phyloP scores from a whole-genome alignment of 208 protist genomes.

The Crithidia thermophila region DNA sequence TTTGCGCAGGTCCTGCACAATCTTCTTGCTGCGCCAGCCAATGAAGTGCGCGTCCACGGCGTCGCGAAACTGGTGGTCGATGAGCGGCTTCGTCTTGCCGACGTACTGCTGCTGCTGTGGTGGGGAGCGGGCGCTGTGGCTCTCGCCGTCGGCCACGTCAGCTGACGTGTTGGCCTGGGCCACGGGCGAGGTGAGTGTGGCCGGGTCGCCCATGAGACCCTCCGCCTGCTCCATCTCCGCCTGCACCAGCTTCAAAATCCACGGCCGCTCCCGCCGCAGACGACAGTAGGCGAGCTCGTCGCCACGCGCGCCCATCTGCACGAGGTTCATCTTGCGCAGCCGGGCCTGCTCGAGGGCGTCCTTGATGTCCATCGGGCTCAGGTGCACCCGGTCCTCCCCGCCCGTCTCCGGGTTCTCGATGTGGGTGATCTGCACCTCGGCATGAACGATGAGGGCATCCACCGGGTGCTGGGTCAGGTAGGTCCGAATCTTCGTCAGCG shows the following conservation, averaged over 20 bases:
- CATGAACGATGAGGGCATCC: slow-evolving; percentile 68
- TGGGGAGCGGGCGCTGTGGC: background rate
- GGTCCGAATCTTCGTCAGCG: slow-evolving; percentile 49
- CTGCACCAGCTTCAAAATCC: slow-evolving; percentile 62
- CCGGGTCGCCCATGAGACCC: slow-evolving; percentile 21
- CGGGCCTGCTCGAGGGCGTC: slow-evolving; percentile 77
- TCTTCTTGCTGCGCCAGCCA: slow-evolving; percentile 90
- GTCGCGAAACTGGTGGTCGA: slow-evolving; percentile 87
- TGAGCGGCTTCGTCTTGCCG: slow-evolving; percentile 41
- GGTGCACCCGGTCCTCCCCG: slow-evolving; percentile 56
- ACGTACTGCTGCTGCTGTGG: slow-evolving; percentile 13
- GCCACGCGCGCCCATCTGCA: slow-evolving; percentile 75
- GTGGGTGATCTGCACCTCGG: slow-evolving; percentile 84
- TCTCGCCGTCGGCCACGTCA: slow-evolving; percentile 6
- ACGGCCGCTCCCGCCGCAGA: slow-evolving; percentile 66
- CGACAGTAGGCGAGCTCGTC: slow-evolving; percentile 84
- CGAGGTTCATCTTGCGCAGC: slow-evolving; percentile 69
- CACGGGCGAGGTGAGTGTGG: background rate
- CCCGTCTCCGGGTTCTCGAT: slow-evolving; percentile 73
- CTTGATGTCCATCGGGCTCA: slow-evolving; percentile 66
- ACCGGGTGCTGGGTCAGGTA: slow-evolving; percentile 84
- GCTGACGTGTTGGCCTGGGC: background rate
- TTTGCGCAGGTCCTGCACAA: slow-evolving; percentile 75
- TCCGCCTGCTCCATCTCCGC: slow-evolving; percentile 58
- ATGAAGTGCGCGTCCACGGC: slow-evolving; percentile 89